phyloP scores from a whole-genome alignment of 164 flowering plant species.

The Macadamia integrifolia region DNA sequence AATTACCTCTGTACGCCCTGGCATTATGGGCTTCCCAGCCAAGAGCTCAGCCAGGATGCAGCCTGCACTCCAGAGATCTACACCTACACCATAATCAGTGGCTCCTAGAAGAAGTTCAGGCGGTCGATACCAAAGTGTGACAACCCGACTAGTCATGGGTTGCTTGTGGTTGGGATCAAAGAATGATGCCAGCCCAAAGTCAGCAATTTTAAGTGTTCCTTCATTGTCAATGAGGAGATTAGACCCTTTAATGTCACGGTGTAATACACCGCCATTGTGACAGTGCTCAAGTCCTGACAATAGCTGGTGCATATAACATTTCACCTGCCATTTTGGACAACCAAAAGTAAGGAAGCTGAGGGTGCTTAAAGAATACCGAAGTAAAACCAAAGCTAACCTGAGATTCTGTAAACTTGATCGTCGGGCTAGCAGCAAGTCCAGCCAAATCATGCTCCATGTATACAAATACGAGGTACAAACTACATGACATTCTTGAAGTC shows the following conservation, averaged over 20 bases:
- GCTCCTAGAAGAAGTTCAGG: slow-evolving; percentile 82
- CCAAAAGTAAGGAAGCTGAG: neutral
- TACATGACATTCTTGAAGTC: slow-evolving; percentile 59
- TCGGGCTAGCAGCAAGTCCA: slow-evolving; percentile 82
- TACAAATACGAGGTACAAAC: slow-evolving; percentile 49
- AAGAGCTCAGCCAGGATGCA: slow-evolving; percentile 81
- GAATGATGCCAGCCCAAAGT: slow-evolving; percentile 44
- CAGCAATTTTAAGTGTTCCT: slow-evolving; percentile 78
- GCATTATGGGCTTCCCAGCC: slow-evolving; percentile 90
- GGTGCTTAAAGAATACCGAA: neutral
- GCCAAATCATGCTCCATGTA: slow-evolving; percentile 97
- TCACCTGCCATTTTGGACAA: slow-evolving; percentile 23
- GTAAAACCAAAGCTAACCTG: slow-evolving; percentile 19
- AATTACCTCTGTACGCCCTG: slow-evolving; percentile 84
- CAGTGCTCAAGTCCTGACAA: slow-evolving; percentile 47
- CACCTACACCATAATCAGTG: slow-evolving; percentile 78
- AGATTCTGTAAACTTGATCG: slow-evolving; percentile 33
- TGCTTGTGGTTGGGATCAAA: slow-evolving; percentile 53
- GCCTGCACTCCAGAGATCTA: slow-evolving; percentile 95
- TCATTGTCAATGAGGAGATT: slow-evolving; percentile 77
- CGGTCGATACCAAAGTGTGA: slow-evolving; percentile 45
- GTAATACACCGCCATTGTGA: slow-evolving; percentile 37
- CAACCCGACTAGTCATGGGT: slow-evolving; percentile 71
- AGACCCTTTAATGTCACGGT: slow-evolving; percentile 89
- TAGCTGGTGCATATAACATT: slow-evolving; percentile 43